These are phyloP conservation scores for Lichtheimia ramosa DNA, from an alignment of 371 early-diverging fungal genomes.

Conservation along the genomic window DNA sequence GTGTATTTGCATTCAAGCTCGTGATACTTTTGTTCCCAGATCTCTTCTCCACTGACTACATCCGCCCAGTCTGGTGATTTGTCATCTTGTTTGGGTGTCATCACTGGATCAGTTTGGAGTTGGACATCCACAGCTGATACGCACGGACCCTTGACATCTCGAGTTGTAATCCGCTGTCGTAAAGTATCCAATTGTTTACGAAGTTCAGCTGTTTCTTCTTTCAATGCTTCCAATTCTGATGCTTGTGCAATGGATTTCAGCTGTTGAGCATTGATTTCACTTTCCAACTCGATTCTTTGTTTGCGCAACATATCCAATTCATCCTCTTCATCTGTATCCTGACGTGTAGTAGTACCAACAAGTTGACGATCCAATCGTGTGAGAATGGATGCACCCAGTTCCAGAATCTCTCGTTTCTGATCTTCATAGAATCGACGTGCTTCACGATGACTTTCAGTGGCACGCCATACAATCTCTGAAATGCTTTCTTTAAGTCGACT, in stretches of 20 bases:
- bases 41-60: not conserved
- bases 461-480: slow-evolving; percentile 32
- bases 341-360: not conserved
- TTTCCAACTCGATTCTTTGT: slow-evolving; percentile 23
- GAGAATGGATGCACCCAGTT: slow-evolving; percentile 21
- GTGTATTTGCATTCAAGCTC: slow-evolving; percentile 3
- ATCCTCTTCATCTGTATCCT: slow-evolving; percentile 11
- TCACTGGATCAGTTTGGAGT: not conserved
- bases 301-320: slow-evolving; percentile 14
- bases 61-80: not conserved
- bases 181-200: slow-evolving; percentile 6
- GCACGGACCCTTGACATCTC: not conserved
- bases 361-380: slow-evolving; percentile 17
- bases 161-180: slow-evolving; percentile 9
- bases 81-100: not conserved
- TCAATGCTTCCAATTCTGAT: slow-evolving; percentile 25
- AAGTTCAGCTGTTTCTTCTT: slow-evolving; percentile 17
- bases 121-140: not conserved
- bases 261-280: slow-evolving; percentile 15
- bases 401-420: slow-evolving; percentile 36
- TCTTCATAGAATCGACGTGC: slow-evolving; percentile 38
- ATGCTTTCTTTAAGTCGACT: slow-evolving; percentile 22
- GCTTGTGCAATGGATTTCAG: slow-evolving; percentile 22
- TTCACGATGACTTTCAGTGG: slow-evolving; percentile 33
- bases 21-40: slow-evolving; percentile 6